Evolutionary conservation across 352 stramenopile genomes (phyloP).

Genomic region (Blastocystis sp.): DNA sequence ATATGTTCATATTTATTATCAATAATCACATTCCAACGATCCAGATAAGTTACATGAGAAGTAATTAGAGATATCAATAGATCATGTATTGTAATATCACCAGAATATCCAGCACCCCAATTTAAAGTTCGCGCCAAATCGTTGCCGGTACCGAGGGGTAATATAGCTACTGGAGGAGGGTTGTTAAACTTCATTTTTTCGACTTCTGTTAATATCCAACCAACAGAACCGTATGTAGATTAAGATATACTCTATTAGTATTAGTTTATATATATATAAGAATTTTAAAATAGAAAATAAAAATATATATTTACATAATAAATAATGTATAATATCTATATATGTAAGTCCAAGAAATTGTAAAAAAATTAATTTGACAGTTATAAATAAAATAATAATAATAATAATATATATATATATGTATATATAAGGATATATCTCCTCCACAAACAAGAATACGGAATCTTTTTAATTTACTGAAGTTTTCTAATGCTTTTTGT

Average conservation of each 20-base stretch:
- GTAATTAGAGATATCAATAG: background rate
- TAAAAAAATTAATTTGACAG: no score
- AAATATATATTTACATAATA: no score
- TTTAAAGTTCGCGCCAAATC: constrained; percentile 69
- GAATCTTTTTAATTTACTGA: constrained; percentile 60
- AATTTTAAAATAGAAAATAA: no score
- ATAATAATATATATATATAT: no score
- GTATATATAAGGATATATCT: constrained; percentile 63
- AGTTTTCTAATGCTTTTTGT: constrained; percentile 65
- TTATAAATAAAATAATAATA: no score
- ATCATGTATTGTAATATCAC: background rate
- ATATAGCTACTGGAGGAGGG: constrained; percentile 68
- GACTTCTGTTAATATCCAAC: constrained; percentile 48
- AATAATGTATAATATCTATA: constrained; percentile 61
- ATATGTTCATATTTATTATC: background rate
- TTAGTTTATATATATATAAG: constrained; percentile 45
- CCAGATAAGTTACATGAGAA: constrained; percentile 12
- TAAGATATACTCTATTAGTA: constrained; percentile 45
- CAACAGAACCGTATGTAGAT: constrained; percentile 11
- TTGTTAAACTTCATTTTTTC: constrained; percentile 49
- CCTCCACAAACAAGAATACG: constrained; percentile 76
- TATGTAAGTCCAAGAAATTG: no score
- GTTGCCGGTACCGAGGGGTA: constrained; percentile 81
- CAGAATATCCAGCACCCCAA: constrained; percentile 65
- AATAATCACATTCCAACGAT: constrained; percentile 16